Evolutionary conservation across 2,329 filamentous ascomycete genomes (phyloP).

Genomic region (Penicillium sp.): DNA sequence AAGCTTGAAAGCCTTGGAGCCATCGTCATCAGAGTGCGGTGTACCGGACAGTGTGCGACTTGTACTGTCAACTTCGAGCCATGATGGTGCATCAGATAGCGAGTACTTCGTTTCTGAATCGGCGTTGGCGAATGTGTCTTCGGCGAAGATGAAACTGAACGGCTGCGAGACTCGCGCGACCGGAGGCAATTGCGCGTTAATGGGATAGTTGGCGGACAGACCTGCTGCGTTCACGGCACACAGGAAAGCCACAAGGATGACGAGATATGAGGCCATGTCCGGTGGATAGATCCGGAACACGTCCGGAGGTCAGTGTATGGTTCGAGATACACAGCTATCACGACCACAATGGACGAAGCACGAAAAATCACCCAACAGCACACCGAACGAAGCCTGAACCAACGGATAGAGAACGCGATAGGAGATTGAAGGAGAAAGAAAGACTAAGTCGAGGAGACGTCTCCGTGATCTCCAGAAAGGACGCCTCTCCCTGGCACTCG

Average conservation of each 20-base stretch:
- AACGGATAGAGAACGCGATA: slow-evolving; percentile 8
- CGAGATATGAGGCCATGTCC: slow-evolving; percentile 29
- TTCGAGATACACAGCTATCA: slow-evolving; percentile 16
- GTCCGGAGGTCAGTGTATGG: slow-evolving; percentile 13
- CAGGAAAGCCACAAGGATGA: slow-evolving; percentile 27
- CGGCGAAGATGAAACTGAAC: slow-evolving; percentile 43
- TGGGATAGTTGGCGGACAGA: slow-evolving; percentile 60
- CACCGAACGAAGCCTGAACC: slow-evolving; percentile 1
- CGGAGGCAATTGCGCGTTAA: slow-evolving; percentile 81
- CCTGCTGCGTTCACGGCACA: slow-evolving; percentile 33
- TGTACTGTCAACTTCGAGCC: slow-evolving; percentile 69
- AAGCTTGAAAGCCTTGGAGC: slow-evolving; percentile 63
- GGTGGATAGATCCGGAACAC: slow-evolving; percentile 16
- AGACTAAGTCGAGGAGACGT: slow-evolving; percentile 19
- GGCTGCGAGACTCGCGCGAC: slow-evolving; percentile 67
- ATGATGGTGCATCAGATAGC: slow-evolving; percentile 64
- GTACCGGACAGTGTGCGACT: slow-evolving; percentile 69
- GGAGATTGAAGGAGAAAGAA: slow-evolving; percentile 14
- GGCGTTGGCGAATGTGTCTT: slow-evolving; percentile 67
- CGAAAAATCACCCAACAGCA: neutral
- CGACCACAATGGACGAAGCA: slow-evolving; percentile 5
- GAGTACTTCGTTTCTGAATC: slow-evolving; percentile 61
- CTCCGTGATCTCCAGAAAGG: slow-evolving; percentile 22
- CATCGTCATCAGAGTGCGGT: slow-evolving; percentile 57
- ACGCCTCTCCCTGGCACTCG: slow-evolving; percentile 23